These are phyloP conservation scores for Fomitopsis pulvina DNA, from an alignment of 768 basidiomycete species.

Conservation along the genomic window DNA sequence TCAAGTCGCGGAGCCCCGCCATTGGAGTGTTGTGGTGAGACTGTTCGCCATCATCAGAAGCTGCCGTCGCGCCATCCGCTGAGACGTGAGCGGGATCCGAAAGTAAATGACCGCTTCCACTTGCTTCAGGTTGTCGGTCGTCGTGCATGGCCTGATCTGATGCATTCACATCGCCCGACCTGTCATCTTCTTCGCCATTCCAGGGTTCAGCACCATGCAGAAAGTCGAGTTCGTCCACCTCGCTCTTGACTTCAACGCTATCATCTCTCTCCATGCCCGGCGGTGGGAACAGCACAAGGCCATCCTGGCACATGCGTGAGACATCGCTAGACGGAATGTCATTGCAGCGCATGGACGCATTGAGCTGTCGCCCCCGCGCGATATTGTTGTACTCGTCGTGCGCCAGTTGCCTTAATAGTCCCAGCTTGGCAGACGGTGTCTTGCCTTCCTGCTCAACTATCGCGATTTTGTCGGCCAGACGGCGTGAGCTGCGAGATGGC, in stretches of 20 bases:
- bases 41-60: not conserved
- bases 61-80: not conserved
- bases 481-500: constrained; percentile 25
- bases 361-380: constrained; percentile 20
- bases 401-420: constrained; percentile 17
- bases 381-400: constrained; percentile 41
- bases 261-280: constrained; percentile 4
- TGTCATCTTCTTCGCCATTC: not conserved
- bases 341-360: constrained; percentile 33
- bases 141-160: not conserved
- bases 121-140: not conserved
- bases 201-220: not conserved
- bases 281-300: constrained; percentile 35
- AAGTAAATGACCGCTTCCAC: not conserved
- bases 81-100: not conserved
- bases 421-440: constrained; percentile 12
- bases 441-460: constrained; percentile 9
- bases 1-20: not conserved
- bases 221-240: constrained; percentile 3
- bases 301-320: constrained; percentile 39
- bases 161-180: not conserved
- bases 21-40: not conserved
- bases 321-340: constrained; percentile 44
- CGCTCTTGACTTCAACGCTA: not conserved
- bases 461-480: constrained; percentile 17